phyloP scores from a whole-genome alignment of 2,329 filamentous ascomycete genomes.

The Ophiostoma tasmaniense region DNA sequence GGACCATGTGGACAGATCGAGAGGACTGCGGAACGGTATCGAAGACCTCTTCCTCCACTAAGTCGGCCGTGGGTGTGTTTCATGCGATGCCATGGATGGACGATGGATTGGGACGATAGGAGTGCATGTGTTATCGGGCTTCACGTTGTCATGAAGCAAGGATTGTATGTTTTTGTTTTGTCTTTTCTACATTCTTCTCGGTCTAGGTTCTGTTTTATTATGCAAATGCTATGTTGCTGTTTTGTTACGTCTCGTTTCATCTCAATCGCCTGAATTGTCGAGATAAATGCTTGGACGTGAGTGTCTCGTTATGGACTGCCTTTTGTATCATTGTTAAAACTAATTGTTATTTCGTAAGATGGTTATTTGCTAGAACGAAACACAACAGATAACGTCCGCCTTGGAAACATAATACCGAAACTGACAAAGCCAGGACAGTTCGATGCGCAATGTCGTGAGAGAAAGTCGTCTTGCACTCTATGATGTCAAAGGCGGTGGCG shows the following conservation, averaged over 20 bases:
- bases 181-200: background rate
- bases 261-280: too few relatives aligned
- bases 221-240: background rate
- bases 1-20: constrained; percentile 56
- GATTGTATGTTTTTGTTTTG: background rate
- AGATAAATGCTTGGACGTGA: too few relatives aligned
- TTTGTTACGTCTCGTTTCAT: background rate
- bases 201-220: background rate
- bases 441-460: background rate
- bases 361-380: too few relatives aligned
- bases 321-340: too few relatives aligned
- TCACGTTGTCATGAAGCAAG: background rate
- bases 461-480: background rate
- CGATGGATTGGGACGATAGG: background rate
- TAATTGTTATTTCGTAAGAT: too few relatives aligned
- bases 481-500: constrained; percentile 28
- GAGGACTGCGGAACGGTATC: constrained; percentile 49
- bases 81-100: background rate
- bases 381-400: too few relatives aligned
- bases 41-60: constrained; percentile 53
- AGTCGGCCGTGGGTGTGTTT: background rate
- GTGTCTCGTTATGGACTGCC: too few relatives aligned
- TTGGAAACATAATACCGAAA: too few relatives aligned
- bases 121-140: background rate
- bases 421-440: background rate